Base-by-base conservation (phyloP, 768 basidiomycete species). In the Xerocomus brunneocitrinus region DNA sequence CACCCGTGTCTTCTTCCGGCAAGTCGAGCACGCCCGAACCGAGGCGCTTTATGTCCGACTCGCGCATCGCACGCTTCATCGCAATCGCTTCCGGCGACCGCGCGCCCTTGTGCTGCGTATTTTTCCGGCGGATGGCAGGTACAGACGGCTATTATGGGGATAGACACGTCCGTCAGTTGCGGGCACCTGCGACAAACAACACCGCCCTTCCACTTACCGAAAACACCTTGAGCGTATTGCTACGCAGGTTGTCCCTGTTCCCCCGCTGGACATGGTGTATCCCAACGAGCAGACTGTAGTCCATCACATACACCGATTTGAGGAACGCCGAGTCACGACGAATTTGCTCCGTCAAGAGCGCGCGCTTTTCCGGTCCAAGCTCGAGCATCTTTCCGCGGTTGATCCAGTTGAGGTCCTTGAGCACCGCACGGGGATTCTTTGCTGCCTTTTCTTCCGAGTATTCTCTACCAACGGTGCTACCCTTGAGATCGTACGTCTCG, bases 341-440 rank as follows among this genome's bases (percentile, higher is more conserved):
- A 35, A 99, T 71, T 74, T 99, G 97, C 69, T 98, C 97, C 12
- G 87, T 84, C 65, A 99, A 74, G 49, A 95, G 70, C 4, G 93
- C 92, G 43, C 89, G 75, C 72, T 98, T 99, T 74, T 98, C 94
- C 0, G 97, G 97, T 0, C 97, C 97, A n/a, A 98, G 71, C 68
- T 94, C 90, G 43, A 99, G 76, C 64, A 72, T 78, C 61, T 87
- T 84, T 7, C 74, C 74, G 3, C 91, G 76, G 51, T 89, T 82
- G 42, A 98, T 89, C 95, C 95, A 99, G 68, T 99, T 98, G 58
- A 97, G 72, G 66, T 99, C 97, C 71, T 99, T 99, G 55, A 98
- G 71, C 14, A 94, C 91, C 4, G 93, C 95, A 28, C 89, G 78
- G 0, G 90, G 91, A 50, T 97, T 97, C 57, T 81, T 75, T 62